Percentiles rank a stretch among this genome's conserved stretches.
Conservation (phyloP, 2,329 filamentous ascomycete species). For the Epichloe scottii region DNA sequence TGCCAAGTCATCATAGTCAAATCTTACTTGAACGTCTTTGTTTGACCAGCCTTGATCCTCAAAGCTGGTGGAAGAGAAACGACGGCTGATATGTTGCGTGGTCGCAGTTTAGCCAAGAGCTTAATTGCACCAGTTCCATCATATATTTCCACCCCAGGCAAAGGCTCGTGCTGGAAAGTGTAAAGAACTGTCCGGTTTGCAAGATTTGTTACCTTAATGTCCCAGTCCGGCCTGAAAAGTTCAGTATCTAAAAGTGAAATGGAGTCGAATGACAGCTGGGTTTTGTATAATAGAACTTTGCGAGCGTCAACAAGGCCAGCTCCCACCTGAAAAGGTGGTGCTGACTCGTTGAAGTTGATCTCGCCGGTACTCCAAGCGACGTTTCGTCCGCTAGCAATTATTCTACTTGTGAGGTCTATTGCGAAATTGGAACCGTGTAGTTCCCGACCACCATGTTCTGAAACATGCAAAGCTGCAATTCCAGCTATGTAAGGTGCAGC, state of each 20-base stretch:
- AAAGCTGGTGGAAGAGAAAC: slow-evolving; percentile 17
- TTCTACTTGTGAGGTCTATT: slow-evolving; percentile 20
- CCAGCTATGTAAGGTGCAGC: slow-evolving; percentile 41
- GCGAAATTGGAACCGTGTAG: slow-evolving; percentile 23
- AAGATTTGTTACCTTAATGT: slow-evolving; percentile 30
- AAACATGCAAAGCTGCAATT: slow-evolving; percentile 33
- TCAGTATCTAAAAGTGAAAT: slow-evolving; percentile 38
- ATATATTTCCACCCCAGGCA: slow-evolving; percentile 25
- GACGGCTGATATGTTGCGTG: slow-evolving; percentile 15
- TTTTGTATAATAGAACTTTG: slow-evolving; percentile 26
- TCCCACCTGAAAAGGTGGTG: slow-evolving; percentile 29
- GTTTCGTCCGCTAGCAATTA: slow-evolving; percentile 21
- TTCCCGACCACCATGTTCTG: slow-evolving; percentile 27
- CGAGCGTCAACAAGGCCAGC: slow-evolving; percentile 34
- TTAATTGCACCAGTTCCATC: slow-evolving; percentile 18
- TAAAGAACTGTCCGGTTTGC: slow-evolving; percentile 28
- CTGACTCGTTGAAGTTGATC: slow-evolving; percentile 8
- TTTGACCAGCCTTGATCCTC: slow-evolving; percentile 17
- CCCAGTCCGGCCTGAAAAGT: slow-evolving; percentile 24
- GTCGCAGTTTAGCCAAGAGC: slow-evolving; percentile 15
- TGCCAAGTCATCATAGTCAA: background rate
- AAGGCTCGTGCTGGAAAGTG: slow-evolving; percentile 25
- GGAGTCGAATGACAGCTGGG: slow-evolving; percentile 25
- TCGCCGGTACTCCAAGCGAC: slow-evolving; percentile 18
- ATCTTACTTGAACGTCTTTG: slow-evolving; percentile 16